phyloP scores from a whole-genome alignment of 768 basidiomycete genomes.

The Leccinellum rugosiceps region DNA sequence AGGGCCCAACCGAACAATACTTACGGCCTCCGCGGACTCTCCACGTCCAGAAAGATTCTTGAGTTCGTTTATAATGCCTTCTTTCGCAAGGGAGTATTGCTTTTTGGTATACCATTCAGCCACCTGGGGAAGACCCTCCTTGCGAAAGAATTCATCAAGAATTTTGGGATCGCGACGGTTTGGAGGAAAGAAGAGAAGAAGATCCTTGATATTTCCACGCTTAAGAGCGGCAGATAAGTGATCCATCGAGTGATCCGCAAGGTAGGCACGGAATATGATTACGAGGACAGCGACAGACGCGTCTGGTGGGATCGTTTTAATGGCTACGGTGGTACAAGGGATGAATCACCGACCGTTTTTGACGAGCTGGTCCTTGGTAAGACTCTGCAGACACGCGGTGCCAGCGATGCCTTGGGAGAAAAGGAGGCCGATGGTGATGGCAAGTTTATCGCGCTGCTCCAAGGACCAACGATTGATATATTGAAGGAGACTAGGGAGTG shows the following conservation, averaged over 20 bases:
- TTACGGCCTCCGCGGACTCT: constrained; percentile 66
- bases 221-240: constrained; percentile 81
- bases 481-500: constrained; percentile 82
- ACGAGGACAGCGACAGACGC: constrained; percentile 75
- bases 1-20: constrained; percentile 18
- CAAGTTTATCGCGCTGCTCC: constrained; percentile 77
- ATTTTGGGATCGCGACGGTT: constrained; percentile 72
- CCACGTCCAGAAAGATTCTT: constrained; percentile 68
- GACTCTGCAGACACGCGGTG: constrained; percentile 71
- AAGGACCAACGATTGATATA: constrained; percentile 84
- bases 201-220: constrained; percentile 81
- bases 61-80: constrained; percentile 65
- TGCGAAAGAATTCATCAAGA: constrained; percentile 86
- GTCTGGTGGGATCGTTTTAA: constrained; percentile 43
- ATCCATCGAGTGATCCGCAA: constrained; percentile 83
- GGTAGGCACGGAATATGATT: constrained; percentile 76
- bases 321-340: not conserved
- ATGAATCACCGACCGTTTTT: constrained; percentile 69
- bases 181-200: constrained; percentile 82
- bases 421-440: constrained; percentile 76
- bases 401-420: constrained; percentile 81
- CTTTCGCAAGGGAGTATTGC: constrained; percentile 79
- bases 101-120: constrained; percentile 95
- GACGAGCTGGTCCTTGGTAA: constrained; percentile 92
- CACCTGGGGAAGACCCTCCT: constrained; percentile 70